phyloP scores from a whole-genome alignment of 169 alveolate species.

The Cryptosporidium sp. region DNA sequence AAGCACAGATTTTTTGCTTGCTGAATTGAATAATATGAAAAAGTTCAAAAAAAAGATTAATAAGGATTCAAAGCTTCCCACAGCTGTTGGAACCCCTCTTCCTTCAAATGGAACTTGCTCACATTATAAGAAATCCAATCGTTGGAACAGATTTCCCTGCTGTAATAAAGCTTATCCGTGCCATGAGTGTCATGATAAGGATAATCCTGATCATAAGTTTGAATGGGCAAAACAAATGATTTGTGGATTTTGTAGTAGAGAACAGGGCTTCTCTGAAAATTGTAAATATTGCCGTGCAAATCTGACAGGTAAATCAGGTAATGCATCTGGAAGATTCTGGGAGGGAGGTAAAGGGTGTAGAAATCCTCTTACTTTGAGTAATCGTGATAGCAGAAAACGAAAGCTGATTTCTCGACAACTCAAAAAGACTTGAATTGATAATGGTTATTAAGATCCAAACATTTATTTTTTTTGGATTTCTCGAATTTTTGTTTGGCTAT shows the following conservation, averaged over 20 bases:
- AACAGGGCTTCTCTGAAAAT: slow-evolving; percentile 82
- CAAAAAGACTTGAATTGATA: slow-evolving; percentile 12
- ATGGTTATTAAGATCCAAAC: too few relatives aligned
- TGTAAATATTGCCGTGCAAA: slow-evolving; percentile 77
- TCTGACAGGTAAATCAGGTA: slow-evolving; percentile 76
- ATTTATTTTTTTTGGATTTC: neutral
- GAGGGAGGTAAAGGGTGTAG: slow-evolving; percentile 87
- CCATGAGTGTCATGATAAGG: slow-evolving; percentile 88
- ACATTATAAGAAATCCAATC: slow-evolving; percentile 88
- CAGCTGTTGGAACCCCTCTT: slow-evolving; percentile 84
- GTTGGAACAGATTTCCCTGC: slow-evolving; percentile 92
- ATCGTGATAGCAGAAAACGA: slow-evolving; percentile 82
- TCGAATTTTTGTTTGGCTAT: neutral
- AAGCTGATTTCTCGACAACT: slow-evolving; percentile 78
- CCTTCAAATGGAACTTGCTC: slow-evolving; percentile 89
- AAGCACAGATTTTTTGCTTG: slow-evolving; percentile 65
- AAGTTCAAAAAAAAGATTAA: neutral
- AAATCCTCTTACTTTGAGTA: slow-evolving; percentile 81
- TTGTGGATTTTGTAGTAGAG: slow-evolving; percentile 89
- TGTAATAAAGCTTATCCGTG: slow-evolving; percentile 90
- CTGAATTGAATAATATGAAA: slow-evolving; percentile 25
- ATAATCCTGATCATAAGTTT: slow-evolving; percentile 83
- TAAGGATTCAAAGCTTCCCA: slow-evolving; percentile 59
- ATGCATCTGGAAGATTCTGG: slow-evolving; percentile 77
- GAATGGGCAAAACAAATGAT: slow-evolving; percentile 88